Base-by-base conservation (phyloP, 2,329 filamentous ascomycete genomes). In the Ceratocystis diversiconidia region DNA sequence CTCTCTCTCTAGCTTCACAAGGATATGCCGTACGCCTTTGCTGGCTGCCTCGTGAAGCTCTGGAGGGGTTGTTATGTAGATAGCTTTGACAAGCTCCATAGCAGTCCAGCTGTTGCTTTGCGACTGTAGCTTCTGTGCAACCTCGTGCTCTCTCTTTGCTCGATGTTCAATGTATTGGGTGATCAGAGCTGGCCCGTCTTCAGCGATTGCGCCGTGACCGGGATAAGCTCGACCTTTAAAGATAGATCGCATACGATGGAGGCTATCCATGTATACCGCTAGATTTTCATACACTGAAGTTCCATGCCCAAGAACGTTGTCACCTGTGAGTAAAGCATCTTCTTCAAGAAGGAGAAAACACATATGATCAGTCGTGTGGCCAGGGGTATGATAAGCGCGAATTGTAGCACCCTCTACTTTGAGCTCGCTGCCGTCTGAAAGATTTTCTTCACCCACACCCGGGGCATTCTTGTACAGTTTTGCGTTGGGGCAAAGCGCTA, bases 291-390 rank as follows among this genome's bases (percentile, higher is more conserved):
- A 95, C 0, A 94, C 89, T 2, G 88, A 85, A 1, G 89, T 95
- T 12, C 90, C 90, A 68, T 95, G 89, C 0, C 91, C 91, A 1
- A 96, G 80, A 1, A 96, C 87, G 72, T 92, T 95, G 74, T 96
- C 91, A 5, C 87, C 91, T 0, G 90, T 95, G 74, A 96, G 94
- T 77, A 96, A 85, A 50, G 89, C 86, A 70, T 90, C 81, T 71
- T 95, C 80, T 81, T 95, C 89, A 59, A 86, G 81, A 3, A 95
- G 75, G 4, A 91, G 73, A 70, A 96, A 86, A 19, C 82, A 84
- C 80, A 92, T 87, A 73, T 96, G 92, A 72, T 96, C 92, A 2
- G 78, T 78, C 0, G 92, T 88, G 73, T 96, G 92, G 0, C 92
- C 82, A 1, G 80, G 82, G 4, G 78, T 79, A 69, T 81, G 75